Base-by-base conservation (phyloP, 352 stramenopile species). In the Phytophthora uliginosa region DNA sequence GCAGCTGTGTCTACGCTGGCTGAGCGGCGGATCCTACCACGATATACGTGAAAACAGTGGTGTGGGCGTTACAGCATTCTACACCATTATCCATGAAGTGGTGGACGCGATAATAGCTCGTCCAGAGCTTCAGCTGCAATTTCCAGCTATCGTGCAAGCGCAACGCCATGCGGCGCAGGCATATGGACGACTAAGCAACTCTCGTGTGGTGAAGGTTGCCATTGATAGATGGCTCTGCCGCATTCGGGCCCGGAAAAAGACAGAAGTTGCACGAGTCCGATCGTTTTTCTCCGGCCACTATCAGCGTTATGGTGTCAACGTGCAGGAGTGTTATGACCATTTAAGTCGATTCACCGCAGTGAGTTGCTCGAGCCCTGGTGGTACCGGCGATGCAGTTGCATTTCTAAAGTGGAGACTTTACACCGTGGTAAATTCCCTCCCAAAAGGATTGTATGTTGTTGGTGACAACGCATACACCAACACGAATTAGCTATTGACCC, bases 281-380 rank as follows among this genome's bases (percentile, higher is more conserved):
- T 59, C 52, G 5, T 59, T 45, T 47, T 59, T 59, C 45, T 47
- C 53, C 17, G 53, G 53, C 7, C 53, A 59, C 28, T 59, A 59
- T n/a, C 31, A 59, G 12, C 45, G 53, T 18, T 45, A 45, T 59
- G 53, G 31, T 18, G 3, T 59, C 24, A 59, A 59, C 24, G 53
- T 59, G 1, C 53, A 59, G 8, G 31, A 17, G 0, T 59, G 40
- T 12, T 12, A 3, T 15, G 40, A 48, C 15, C 1, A 48, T 12
- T 15, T n/a, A n/a, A n/a, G 40, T 22, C 15, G 40, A n/a, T 48
- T 48, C 18, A 48, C 40, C 2, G 40, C 40, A 4, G 40, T 48
- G 18, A 6, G 2, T 6, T 28, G 26, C 26, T 48, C 40, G 40
- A 48, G 40, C 17, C 40, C 40, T 9, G 17, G 40, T 12, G 17